Conservation (phyloP, 2,329 filamentous ascomycete genomes). For the Fusarium oligoseptatum region DNA sequence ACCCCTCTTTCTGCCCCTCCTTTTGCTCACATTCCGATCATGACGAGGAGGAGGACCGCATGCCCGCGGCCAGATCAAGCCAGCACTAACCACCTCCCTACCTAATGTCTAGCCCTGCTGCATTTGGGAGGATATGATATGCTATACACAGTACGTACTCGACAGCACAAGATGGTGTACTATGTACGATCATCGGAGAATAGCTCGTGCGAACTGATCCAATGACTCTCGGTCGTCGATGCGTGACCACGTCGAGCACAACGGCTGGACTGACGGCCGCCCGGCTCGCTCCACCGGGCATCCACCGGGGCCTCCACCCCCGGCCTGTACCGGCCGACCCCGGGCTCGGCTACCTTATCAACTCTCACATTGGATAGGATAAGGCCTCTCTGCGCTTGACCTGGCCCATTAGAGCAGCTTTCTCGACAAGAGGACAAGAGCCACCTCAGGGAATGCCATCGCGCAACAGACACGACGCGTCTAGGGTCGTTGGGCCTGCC, state of each 20-base stretch:
- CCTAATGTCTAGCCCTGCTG: background rate
- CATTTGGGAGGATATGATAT: background rate
- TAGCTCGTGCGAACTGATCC: constrained; percentile 35
- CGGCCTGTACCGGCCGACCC: constrained; percentile 36
- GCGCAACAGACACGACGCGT: constrained; percentile 11
- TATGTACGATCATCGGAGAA: constrained; percentile 38
- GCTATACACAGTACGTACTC: constrained; percentile 3
- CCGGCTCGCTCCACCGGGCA: constrained; percentile 42
- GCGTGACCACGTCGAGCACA: constrained; percentile 46
- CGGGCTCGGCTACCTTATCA: constrained; percentile 28
- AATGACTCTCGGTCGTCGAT: constrained; percentile 40
- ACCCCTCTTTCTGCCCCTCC: constrained; percentile 25
- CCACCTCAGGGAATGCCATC: constrained; percentile 16
- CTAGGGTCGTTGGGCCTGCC: constrained; percentile 9
- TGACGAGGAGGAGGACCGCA: background rate
- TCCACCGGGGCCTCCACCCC: constrained; percentile 37
- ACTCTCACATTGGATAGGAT: constrained; percentile 24
- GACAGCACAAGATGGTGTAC: constrained; percentile 5
- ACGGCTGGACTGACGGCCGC: constrained; percentile 40
- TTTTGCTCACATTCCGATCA: constrained; percentile 6
- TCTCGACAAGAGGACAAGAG: background rate
- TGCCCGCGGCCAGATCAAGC: background rate
- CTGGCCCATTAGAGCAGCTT: background rate
- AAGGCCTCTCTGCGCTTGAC: constrained; percentile 5
- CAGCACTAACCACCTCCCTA: background rate